These are phyloP conservation scores for Cornus suecica DNA, from an alignment of 148 eudicot genomes.

Conservation along the genomic window DNA sequence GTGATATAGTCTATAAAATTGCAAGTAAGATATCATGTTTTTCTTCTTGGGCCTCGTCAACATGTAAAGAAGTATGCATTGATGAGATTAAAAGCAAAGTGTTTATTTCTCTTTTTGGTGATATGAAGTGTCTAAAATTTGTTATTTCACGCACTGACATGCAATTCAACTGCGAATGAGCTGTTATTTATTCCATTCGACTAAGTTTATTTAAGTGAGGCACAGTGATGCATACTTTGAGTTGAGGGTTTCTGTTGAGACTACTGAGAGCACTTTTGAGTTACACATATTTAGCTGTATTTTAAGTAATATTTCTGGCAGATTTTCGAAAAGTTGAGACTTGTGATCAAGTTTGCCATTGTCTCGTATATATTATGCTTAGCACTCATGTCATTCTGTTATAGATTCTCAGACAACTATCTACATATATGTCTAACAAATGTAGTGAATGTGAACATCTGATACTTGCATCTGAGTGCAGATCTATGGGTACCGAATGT, in stretches of 20 bases:
- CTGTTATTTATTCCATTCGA: neutral
- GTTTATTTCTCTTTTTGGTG: no score
- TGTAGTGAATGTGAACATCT: neutral
- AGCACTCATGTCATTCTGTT: neutral
- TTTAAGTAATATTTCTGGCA: neutral
- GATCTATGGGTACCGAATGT: slow-evolving; percentile 86
- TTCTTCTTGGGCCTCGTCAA: neutral
- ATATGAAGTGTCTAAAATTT: neutral
- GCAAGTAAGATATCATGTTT: neutral
- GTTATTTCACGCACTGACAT: no score
- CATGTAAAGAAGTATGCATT: neutral
- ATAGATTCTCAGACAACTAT: neutral
- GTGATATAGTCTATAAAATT: neutral
- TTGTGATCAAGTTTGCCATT: neutral
- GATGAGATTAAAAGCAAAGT: neutral
- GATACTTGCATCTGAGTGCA: slow-evolving; percentile 20
- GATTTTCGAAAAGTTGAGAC: neutral
- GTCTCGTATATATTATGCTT: neutral
- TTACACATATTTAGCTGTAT: no score
- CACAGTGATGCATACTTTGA: neutral
- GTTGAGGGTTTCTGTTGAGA: no score
- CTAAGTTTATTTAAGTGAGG: neutral
- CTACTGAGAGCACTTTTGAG: neutral
- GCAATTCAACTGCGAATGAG: neutral
- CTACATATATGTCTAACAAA: no score